Base-by-base conservation (phyloP, 345 rosid genomes). In the Passiflora organensis region DNA sequence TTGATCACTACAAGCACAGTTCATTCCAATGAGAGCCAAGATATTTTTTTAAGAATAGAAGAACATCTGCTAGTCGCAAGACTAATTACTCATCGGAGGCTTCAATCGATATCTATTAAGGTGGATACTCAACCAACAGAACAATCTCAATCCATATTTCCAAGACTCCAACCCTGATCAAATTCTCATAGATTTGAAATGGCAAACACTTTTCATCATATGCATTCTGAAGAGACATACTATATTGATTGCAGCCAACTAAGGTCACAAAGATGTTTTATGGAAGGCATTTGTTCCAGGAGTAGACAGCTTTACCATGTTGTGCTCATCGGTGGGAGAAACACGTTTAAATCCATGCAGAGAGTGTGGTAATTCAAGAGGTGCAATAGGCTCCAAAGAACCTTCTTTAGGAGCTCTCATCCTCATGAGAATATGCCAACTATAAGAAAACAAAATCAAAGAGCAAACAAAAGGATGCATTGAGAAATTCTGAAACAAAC, bases 371-470 rank as follows among this genome's bases (percentile, higher is more conserved):
- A 93, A 72, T 69, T 89, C 99, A 56, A 84, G 94, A 51, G 94
- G 93, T 42, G 91, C 86, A 70, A 91, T 67, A 62, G 99, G 99
- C 17, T 89, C 96, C 65, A 84, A 89, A 47, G 91, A 6, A 55
- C 87, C 91, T 70, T 81, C 71, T 71, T 69, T 55, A 0, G 91
- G 91, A 37, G 76, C 65, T 63, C 58, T 86, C 95, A 93, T 84
- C 75, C 96, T 86, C 94, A 93, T 89, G 41, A 86, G 69, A 64
- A 89, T 80, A 70, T 93, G 99, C 99, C 99, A 93, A 48, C 99
- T 89, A 51, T 25, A 73, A 51, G 55, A 50, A 24, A 44, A 43
- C 18, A 55, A 14, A 21, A 61, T 48, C 1, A 13, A 8, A 48
- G 47, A 36, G n/a, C 10, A 0, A 32, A 39, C 24, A 23, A 20